Percentiles rank a stretch among this genome's conserved stretches.
Conservation (phyloP, 164 flowering plant species). For the Vitis riparia region DNA sequence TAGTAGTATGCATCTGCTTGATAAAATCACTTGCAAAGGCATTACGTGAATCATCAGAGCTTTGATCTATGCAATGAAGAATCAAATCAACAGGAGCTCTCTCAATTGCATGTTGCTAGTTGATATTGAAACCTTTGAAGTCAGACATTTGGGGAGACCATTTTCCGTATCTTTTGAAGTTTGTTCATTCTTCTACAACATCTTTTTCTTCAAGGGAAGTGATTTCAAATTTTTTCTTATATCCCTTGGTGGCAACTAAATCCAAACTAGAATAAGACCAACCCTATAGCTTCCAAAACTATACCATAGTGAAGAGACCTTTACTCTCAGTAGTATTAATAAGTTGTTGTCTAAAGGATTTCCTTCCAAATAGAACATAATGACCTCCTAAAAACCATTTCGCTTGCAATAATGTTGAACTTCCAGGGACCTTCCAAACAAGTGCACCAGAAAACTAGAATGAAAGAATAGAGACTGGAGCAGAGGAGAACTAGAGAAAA, state of each 20-base stretch:
- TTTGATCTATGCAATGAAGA: constrained; percentile 88
- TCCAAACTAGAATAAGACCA: constrained; percentile 56
- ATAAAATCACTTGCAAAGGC: constrained; percentile 89
- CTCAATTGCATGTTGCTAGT: constrained; percentile 65
- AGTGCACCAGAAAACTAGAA: constrained; percentile 44
- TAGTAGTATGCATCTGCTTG: constrained; percentile 85
- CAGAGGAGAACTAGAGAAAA: too few species aligned
- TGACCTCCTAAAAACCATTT: constrained; percentile 89
- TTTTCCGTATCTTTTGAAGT: constrained; percentile 44
- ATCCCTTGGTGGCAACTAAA: constrained; percentile 29
- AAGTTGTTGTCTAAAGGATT: constrained; percentile 84
- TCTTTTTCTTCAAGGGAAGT: constrained; percentile 86
- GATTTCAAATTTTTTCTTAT: constrained; percentile 56
- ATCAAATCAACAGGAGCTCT: constrained; percentile 80
- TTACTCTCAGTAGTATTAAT: constrained; percentile 65
- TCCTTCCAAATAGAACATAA: constrained; percentile 88
- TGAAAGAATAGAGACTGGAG: too few species aligned
- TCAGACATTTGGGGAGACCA: constrained; percentile 31
- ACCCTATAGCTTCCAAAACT: constrained; percentile 90
- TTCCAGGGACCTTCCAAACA: constrained; percentile 82
- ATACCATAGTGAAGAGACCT: constrained; percentile 64
- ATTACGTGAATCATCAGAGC: constrained; percentile 78
- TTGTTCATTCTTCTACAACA: constrained; percentile 68
- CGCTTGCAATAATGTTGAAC: constrained; percentile 72
- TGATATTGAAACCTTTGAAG: constrained; percentile 34